phyloP scores from a whole-genome alignment of 2,329 filamentous ascomycete species.

The Ophiostoma perfectum region DNA sequence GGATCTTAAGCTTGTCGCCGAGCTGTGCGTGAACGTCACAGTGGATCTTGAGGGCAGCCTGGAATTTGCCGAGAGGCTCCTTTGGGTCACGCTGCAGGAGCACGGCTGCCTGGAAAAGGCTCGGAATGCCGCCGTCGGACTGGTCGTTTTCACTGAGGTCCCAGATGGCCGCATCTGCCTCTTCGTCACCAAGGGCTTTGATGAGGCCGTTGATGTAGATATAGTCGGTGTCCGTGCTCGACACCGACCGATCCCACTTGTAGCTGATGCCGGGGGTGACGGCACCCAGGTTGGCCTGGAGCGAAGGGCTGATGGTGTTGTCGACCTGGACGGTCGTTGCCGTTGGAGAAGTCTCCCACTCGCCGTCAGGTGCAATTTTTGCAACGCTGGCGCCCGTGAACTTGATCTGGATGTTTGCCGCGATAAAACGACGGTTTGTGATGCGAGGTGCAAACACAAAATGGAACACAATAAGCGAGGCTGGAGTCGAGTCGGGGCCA shows the following conservation, averaged over 20 bases:
- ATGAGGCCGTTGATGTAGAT: not conserved
- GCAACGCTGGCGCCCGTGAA: not conserved
- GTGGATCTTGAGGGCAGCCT: conserved; percentile 12
- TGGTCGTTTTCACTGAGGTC: conserved; percentile 6
- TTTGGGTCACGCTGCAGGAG: conserved; percentile 14
- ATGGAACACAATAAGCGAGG: conserved; percentile 14
- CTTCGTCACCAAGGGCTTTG: too few relatives aligned
- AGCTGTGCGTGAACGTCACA: conserved; percentile 2
- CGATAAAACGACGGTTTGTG: not conserved
- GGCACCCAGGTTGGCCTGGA: not conserved
- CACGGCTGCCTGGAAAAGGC: conserved; percentile 12
- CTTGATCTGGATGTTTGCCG: not conserved
- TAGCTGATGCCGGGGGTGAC: not conserved
- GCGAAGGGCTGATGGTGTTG: not conserved
- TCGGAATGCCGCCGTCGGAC: conserved; percentile 14
- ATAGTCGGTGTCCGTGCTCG: not conserved
- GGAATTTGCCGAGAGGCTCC: conserved; percentile 14
- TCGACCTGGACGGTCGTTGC: not conserved
- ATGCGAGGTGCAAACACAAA: not conserved
- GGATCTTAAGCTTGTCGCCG: conserved; percentile 13
- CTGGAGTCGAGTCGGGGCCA: not conserved
- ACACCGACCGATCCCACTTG: not conserved
- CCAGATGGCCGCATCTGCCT: not conserved
- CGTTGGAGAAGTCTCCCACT: not conserved
- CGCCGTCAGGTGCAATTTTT: not conserved